Evolutionary conservation across 352 stramenopile species (phyloP).

Genomic region (Peronospora farinosa): DNA sequence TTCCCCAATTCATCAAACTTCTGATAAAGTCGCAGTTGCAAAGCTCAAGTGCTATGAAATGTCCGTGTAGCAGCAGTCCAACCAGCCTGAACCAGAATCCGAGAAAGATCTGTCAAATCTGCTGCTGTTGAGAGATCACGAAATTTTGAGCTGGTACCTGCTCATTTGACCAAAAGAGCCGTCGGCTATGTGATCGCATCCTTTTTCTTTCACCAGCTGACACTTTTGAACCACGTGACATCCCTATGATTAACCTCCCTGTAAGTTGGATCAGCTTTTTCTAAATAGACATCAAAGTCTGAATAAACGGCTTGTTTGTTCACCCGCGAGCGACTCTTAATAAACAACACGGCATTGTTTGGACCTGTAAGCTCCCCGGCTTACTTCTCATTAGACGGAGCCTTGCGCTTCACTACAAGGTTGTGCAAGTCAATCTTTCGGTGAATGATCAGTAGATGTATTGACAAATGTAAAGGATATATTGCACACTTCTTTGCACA

Average conservation of each 20-base stretch:
- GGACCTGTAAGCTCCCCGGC: background rate
- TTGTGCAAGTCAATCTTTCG: no score
- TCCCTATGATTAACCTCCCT: conserved; percentile 1
- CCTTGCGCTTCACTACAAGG: no score
- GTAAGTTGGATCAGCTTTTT: background rate
- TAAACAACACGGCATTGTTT: no score
- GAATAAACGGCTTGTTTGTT: background rate
- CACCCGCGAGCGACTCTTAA: background rate
- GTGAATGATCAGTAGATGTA: no score
- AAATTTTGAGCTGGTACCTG: background rate
- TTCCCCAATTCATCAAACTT: background rate
- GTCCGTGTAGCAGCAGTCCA: conserved; percentile 14
- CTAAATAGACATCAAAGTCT: background rate
- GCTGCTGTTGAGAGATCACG: no score
- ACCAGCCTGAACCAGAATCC: conserved; percentile 1
- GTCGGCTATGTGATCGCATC: background rate
- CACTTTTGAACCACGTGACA: background rate
- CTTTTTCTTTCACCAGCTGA: conserved; percentile 10
- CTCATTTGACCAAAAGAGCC: background rate
- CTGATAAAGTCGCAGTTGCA: conserved; percentile 2
- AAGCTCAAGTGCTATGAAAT: conserved; percentile 27
- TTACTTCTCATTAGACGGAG: no score
- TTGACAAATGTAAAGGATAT: no score
- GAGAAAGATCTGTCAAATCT: no score
- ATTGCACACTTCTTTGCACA: no score